Evolutionary conservation across 257 asterid species (phyloP), one percentile per base, ranked within the genome.

Genomic region (Schizonepeta tenuifolia): DNA sequence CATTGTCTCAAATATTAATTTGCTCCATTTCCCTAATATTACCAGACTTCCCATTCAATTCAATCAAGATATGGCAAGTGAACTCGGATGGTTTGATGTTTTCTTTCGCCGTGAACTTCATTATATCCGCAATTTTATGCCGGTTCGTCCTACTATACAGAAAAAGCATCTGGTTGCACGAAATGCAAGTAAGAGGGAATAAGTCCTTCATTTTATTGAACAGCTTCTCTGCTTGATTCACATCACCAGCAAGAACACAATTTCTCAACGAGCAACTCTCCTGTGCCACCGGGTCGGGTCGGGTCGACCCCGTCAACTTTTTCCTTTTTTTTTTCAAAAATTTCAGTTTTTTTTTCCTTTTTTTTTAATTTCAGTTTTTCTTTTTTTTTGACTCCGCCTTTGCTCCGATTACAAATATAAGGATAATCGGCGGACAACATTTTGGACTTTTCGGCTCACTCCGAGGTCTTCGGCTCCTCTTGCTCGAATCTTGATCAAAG

Each of bases 21-120:
- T 83, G 79, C 64, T 91, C 98, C 95, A 94, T 87, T 50, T 86
- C 51, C 89, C 95, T 5, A 18, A 91, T 84, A 83, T 94, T 95
- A 22, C 84, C 79, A 18, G 81, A 44, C n/a, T 76, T 86, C 55
- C 96, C 94, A 82, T 86, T 86, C 31, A 77, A 60, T 62, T 84
- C 91, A 33, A 91, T 78, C 69, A 89, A 68, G 69, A 82, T 50
- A 78, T 65, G 79, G 87, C 86, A 94, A 31, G 96, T 88, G 87
- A 88, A 86, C 67, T 13, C 50, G 21, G 93, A 54, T 8, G 85
- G 85, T 73, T 87, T 83, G 21, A 93, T 49, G 22, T 85, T 67
- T 59, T 90, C 89, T 44, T 84, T 82, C 83, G 87, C 89, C 96
- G 89, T 93, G 74, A 89, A 67, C 67, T 71, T 47, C 33, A 90